Evolutionary conservation across 176 grass and related monocot species (phyloP), one percentile per base, ranked within the genome.

Genomic region (Rhynchospora pubera): DNA sequence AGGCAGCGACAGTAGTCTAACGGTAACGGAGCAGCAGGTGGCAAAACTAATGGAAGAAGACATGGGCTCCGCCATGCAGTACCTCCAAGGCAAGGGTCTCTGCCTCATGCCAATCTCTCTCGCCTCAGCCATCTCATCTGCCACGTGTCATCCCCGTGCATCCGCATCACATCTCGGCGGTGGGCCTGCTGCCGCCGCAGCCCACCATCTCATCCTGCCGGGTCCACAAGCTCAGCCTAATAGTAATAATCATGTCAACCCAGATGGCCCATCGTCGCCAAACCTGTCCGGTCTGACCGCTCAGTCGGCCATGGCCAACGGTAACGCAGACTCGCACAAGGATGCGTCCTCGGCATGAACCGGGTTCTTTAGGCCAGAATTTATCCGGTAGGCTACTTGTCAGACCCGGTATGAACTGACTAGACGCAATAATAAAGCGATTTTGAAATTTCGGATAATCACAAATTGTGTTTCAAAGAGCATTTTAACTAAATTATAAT

Each of bases 91-190:
- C 18, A 97, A 97, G 83, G 92, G 92, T 30, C 94, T 97, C 57
- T 97, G 94, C 83, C 85, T 97, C 62, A 97, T 97, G 90, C 94
- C 94, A 4, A 87, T 97, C 78, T 97, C 94, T 74, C 88, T 97
- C 0, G 94, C 94, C 48, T 92, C 94, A 0, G 90, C 89, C 83
- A 92, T 97, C 83, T 94, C 94, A 64, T 90, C 91, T 0, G 78
- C 90, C 62, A 86, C 94, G 22, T 85, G 85, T 56, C 92, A 86
- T 86, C 82, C 91, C 26, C 87, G 85, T 2, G 56, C 84, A 1
- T 32, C 86, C 46, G 34, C 82, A 52, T 81, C n/a, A 12, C 24
- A 81, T 0, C 12, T 44, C 2, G 60, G 59, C 0, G 77, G 52
- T 1, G 75, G 67, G 61, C 6, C 39, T 55, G 23, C 39, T 48